Evolutionary conservation across 371 early-diverging fungal genomes (phyloP), one percentile per base, ranked within the genome.

Genomic region (Mucor saturninus): DNA sequence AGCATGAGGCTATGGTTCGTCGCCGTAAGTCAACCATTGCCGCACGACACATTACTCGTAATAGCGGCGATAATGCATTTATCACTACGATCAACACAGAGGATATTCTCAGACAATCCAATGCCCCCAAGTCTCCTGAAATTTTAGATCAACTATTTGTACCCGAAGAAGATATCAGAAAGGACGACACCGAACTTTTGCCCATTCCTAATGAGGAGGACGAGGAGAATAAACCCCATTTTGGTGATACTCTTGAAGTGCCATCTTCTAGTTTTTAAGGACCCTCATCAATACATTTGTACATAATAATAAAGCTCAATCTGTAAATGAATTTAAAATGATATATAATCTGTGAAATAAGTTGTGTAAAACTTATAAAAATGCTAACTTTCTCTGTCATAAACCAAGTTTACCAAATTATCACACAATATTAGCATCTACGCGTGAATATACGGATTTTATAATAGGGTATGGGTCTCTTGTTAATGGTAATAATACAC

Each of bases 1-100:
- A 45, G 15, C 51, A 42, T 5, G 64, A 63, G 45, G 66, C 66
- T 14, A 28, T 62, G 14, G 37, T 53, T 35, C 51, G 42, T 40
- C 66, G 71, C 37, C 71, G 71, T 48, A 51, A 48, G 28, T 70
- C 71, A 3, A 65, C 59, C 3, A 59, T 65, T 53, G 71, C 66
- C 31, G 71, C 66, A n/a, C 62, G 66, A 32, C 54, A 60, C 15
- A 63, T 68, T 37, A 38, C 56, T 14, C 37, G 56, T 11, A 61
- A 59, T 21, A 30, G 31, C 26, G 50, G 14, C 14, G 40, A 13
- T 9, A 56, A 56, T 38, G 64, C 64, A 6, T 60, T 59, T 30
- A 55, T 68, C 1, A 68, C 69, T 21, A 54, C 53, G 30, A 68
- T 68, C 29, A 61, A 67, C 2, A 4, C 67, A 28, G 54, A 53